A percentile compares a stretch with the other conserved stretches of the same genome.
phyloP scores from a whole-genome alignment of 2,329 filamentous ascomycete genomes.

The Penicillium brasilianum region DNA sequence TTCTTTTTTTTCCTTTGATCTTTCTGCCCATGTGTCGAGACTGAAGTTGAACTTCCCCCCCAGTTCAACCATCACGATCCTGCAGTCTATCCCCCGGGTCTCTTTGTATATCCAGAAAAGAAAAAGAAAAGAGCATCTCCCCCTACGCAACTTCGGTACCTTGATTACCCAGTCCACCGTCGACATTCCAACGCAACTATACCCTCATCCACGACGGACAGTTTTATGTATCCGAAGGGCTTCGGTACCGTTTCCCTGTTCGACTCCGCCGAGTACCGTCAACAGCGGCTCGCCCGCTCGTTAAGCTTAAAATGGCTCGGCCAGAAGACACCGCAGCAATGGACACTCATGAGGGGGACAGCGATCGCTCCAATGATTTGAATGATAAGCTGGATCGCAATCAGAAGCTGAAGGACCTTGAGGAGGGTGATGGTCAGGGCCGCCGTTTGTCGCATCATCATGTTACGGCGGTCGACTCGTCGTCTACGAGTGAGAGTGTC shows the following conservation, averaged over 20 bases:
- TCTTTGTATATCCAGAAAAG: constrained; percentile 10
- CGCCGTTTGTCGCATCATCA: constrained; percentile 26
- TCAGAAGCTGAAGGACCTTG: constrained; percentile 36
- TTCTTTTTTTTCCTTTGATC: constrained; percentile 6
- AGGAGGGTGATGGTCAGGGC: constrained; percentile 39
- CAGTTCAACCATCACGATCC: constrained; percentile 5
- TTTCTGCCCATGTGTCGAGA: constrained; percentile 11
- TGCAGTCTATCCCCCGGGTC: constrained; percentile 5
- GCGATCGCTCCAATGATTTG: constrained; percentile 24
- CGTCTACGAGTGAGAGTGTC: constrained; percentile 53
- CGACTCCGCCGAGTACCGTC: constrained; percentile 38
- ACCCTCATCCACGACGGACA: background rate
- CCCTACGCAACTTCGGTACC: background rate
- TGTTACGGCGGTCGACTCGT: constrained; percentile 36
- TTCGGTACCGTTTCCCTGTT: constrained; percentile 30
- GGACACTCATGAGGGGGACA: constrained; percentile 23
- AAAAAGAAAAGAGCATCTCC: background rate
- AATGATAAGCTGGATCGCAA: constrained; percentile 33
- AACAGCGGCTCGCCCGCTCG: constrained; percentile 43
- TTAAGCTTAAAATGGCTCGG: constrained; percentile 45
- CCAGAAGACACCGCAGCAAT: constrained; percentile 30
- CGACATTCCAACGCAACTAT: background rate
- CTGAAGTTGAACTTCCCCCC: background rate
- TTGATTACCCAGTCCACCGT: background rate
- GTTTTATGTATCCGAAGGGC: constrained; percentile 45